phyloP scores from a whole-genome alignment of 441 rosid species.

The Populus tomentosa region DNA sequence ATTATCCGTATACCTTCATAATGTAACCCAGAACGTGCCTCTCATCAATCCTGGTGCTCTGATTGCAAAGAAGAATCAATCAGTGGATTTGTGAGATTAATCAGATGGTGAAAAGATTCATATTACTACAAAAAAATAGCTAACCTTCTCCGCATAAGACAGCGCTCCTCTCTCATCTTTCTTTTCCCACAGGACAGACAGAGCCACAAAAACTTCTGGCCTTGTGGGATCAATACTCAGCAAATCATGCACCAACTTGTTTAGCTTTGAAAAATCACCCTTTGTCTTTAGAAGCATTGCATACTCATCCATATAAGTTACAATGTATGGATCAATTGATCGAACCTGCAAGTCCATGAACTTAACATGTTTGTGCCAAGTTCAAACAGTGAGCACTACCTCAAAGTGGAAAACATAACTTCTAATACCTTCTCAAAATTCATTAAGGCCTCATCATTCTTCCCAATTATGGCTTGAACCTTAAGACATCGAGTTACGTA shows the following conservation, averaged over 20 bases:
- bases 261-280: conserved; percentile 73
- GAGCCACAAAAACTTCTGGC: conserved; percentile 88
- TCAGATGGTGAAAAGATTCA: conserved; percentile 9
- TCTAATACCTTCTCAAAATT: conserved; percentile 82
- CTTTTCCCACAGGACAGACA: conserved; percentile 81
- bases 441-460: conserved; percentile 82
- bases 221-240: conserved; percentile 77
- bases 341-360: conserved; percentile 61
- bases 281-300: conserved; percentile 90
- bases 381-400: conserved; percentile 7
- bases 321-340: conserved; percentile 78
- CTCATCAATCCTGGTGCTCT: conserved; percentile 92
- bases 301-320: conserved; percentile 94
- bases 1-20: conserved; percentile 65
- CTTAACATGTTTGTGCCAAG: neutral
- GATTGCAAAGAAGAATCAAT: conserved; percentile 21
- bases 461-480: conserved; percentile 95
- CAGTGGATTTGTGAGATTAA: conserved; percentile 19
- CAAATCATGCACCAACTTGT: conserved; percentile 88
- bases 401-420: conserved; percentile 8
- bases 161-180: conserved; percentile 83
- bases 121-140: conserved; percentile 17
- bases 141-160: conserved; percentile 92
- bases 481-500: conserved; percentile 30
- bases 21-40: conserved; percentile 88